Percentiles rank a stretch among this genome's conserved stretches.
Evolutionary conservation across 495 filamentous ascomycete genomes (phyloP).

Genomic region (Aspergillus baeticus): DNA sequence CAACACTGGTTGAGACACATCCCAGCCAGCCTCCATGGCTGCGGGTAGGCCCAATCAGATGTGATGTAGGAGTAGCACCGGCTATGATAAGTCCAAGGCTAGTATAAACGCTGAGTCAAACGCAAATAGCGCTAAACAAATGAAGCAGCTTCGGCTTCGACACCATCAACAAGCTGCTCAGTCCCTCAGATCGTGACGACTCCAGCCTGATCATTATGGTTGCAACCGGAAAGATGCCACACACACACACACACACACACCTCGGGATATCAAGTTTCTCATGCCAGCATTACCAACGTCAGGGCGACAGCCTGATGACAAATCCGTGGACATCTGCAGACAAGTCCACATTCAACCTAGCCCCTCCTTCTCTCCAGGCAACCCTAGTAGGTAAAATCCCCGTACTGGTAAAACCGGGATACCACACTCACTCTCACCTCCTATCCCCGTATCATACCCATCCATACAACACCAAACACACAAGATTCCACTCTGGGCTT

Average conservation of each 20-base stretch:
- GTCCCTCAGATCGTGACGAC: too few species aligned
- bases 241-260: too few species aligned
- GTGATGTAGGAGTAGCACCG: not conserved
- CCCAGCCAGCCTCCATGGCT: not conserved
- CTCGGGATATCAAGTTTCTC: too few species aligned
- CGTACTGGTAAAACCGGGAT: not conserved
- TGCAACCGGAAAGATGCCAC: too few species aligned
- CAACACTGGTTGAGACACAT: not conserved
- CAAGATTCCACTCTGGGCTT: not conserved
- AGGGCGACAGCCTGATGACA: not conserved
- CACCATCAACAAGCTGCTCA: too few species aligned
- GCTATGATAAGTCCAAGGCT: not conserved
- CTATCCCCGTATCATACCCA: constrained; percentile 5
- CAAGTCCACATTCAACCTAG: constrained; percentile 9
- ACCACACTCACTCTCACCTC: too few species aligned
- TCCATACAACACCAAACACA: not conserved
- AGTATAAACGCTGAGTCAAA: not conserved
- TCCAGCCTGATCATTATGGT: too few species aligned
- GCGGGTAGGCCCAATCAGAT: not conserved
- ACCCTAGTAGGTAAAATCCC: not conserved
- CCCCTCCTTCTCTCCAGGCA: not conserved
- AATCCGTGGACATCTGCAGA: constrained; percentile 3
- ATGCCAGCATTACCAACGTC: too few species aligned
- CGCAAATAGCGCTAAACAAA: too few species aligned
- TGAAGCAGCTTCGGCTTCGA: too few species aligned